A percentile compares a stretch with the other conserved stretches of the same genome.
Conservation (phyloP, 2,329 filamentous ascomycete species). For the Fusarium euwallaceae region DNA sequence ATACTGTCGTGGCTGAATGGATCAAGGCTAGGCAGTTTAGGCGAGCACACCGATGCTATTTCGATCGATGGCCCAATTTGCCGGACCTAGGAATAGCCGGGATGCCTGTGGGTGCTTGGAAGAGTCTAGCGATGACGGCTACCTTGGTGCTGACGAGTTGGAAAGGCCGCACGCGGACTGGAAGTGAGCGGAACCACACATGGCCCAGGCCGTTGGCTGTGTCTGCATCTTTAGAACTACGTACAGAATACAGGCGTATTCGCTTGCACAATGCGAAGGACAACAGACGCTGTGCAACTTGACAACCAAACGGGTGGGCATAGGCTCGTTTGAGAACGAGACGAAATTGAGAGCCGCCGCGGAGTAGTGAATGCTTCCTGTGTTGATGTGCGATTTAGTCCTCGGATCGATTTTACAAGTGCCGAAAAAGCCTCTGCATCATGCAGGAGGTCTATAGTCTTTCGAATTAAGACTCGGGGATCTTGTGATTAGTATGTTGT, state of each 20-base stretch:
- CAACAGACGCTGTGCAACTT: conserved; percentile 12
- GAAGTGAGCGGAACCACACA: conserved; percentile 31
- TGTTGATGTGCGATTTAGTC: not conserved
- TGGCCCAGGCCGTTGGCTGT: not conserved
- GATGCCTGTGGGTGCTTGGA: not conserved
- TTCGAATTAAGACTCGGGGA: not conserved
- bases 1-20: conserved; percentile 8
- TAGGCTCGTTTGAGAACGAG: conserved; percentile 24
- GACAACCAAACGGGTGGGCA: conserved; percentile 15
- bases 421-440: not conserved
- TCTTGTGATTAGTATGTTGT: not conserved
- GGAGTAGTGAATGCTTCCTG: not conserved
- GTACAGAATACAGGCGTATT: not conserved
- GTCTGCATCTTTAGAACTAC: not conserved
- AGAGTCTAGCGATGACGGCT: conserved; percentile 27
- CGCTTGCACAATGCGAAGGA: conserved; percentile 13
- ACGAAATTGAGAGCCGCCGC: not conserved
- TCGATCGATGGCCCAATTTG: conserved; percentile 34
- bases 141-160: conserved; percentile 23
- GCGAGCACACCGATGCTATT: not conserved
- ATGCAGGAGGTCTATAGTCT: conserved; percentile 5
- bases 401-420: not conserved
- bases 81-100: conserved; percentile 8
- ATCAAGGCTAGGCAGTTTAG: not conserved
- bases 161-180: conserved; percentile 13